Percentiles rank a stretch among this genome's conserved stretches.
Evolutionary conservation across 352 stramenopile species (phyloP).

Genomic region (Elongisporangium prolatum): DNA sequence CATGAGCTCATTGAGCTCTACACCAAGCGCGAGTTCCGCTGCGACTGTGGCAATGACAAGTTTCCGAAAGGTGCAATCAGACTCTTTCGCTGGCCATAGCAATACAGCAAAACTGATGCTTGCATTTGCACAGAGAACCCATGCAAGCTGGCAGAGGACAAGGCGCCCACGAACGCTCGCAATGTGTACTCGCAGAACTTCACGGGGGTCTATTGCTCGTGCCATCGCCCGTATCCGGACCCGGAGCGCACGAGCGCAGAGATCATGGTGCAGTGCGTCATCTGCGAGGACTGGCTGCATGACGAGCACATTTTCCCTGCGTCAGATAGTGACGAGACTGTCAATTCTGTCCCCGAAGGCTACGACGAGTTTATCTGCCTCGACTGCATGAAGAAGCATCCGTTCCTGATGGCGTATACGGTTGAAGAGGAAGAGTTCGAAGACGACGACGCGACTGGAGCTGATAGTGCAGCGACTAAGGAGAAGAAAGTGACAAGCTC

Average conservation of each 20-base stretch:
- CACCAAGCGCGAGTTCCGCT: constrained; percentile 71
- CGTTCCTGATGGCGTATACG: constrained; percentile 60
- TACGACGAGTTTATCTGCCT: constrained; percentile 72
- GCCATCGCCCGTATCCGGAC: constrained; percentile 70
- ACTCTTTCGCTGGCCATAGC: neutral
- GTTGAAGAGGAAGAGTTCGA: constrained; percentile 16
- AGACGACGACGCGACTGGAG: constrained; percentile 3
- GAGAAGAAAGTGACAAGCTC: neutral
- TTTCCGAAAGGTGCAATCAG: constrained; percentile 25
- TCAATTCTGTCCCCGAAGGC: constrained; percentile 13
- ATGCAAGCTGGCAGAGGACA: constrained; percentile 55
- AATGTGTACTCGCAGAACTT: constrained; percentile 80
- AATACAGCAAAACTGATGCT: constrained; percentile 1
- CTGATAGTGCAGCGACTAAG: constrained; percentile 8
- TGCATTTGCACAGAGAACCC: constrained; percentile 19
- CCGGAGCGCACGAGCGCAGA: constrained; percentile 59
- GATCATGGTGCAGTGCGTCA: constrained; percentile 71
- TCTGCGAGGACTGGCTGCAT: constrained; percentile 80
- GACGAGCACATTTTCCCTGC: constrained; percentile 52
- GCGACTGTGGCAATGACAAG: constrained; percentile 67
- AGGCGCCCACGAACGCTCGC: constrained; percentile 37
- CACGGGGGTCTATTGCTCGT: constrained; percentile 58
- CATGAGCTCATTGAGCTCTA: constrained; percentile 82
- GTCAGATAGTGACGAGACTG: neutral
- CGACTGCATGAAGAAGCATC: constrained; percentile 57